Percentiles rank a stretch among this genome's conserved stretches.
phyloP scores from a whole-genome alignment of 805 yeast genomes.

The Lachancea cidri region DNA sequence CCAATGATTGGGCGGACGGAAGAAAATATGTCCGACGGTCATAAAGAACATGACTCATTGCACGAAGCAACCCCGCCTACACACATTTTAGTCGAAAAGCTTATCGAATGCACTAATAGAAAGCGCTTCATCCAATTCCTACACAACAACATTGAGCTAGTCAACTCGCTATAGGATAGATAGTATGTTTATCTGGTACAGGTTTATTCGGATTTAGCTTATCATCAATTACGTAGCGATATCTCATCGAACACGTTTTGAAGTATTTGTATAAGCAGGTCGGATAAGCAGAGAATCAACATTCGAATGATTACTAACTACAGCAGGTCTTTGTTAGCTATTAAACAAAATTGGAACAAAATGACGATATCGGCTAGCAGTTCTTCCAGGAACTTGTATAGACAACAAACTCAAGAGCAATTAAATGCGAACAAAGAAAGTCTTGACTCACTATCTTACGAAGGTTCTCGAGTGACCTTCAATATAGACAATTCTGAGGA shows the following conservation, averaged over 20 bases:
- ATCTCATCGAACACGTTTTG: background rate
- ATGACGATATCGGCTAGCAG: conserved; percentile 15
- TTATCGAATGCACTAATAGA: too few relatives aligned
- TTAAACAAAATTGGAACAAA: background rate
- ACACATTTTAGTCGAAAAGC: too few relatives aligned
- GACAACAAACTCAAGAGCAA: conserved; percentile 21
- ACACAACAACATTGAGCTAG: too few relatives aligned
- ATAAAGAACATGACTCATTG: too few relatives aligned
- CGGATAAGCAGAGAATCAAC: background rate
- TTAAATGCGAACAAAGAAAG: conserved; percentile 30
- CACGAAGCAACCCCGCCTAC: too few relatives aligned
- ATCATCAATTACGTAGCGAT: background rate
- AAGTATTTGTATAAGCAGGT: background rate
- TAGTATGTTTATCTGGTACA: too few relatives aligned
- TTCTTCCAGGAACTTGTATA: conserved; percentile 4
- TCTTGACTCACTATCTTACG: conserved; percentile 31
- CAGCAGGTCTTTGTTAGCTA: background rate
- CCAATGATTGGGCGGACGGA: too few relatives aligned
- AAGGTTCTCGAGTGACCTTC: conserved; percentile 31
- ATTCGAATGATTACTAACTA: background rate
- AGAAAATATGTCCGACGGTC: too few relatives aligned
- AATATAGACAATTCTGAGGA: conserved; percentile 22
- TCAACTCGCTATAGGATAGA: too few relatives aligned
- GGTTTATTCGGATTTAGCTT: too few relatives aligned
- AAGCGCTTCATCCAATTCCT: too few relatives aligned